Conservation (phyloP, 139 green algal species). For the Limnomonas spitsbergensis region DNA sequence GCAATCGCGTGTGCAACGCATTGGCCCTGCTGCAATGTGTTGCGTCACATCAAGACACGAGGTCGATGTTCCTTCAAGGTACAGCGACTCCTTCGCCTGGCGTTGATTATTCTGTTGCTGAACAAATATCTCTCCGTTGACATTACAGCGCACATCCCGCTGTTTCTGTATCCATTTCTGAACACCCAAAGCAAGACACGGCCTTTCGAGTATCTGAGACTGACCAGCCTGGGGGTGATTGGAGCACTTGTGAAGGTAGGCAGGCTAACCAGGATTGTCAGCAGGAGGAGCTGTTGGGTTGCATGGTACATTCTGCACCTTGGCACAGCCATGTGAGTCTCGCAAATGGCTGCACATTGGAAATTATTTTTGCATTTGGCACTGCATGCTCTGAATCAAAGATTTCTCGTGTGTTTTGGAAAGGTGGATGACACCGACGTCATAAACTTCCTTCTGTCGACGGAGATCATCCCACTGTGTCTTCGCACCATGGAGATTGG, state of each 20-base stretch:
- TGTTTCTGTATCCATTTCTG: constrained; percentile 98
- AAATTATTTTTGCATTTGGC: background rate
- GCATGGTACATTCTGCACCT: too few species aligned
- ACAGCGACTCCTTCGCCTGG: constrained; percentile 2
- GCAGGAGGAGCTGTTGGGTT: background rate
- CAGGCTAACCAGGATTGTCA: too few species aligned
- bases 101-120: background rate
- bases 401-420: too few species aligned
- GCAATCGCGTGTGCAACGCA: constrained; percentile 97
- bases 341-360: background rate
- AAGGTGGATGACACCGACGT: constrained; percentile 97
- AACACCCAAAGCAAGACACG: constrained; percentile 96
- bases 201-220: constrained; percentile 97
- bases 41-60: constrained; percentile 91
- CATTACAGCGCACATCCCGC: constrained; percentile 90
- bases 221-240: constrained; percentile 96
- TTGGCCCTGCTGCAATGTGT: constrained; percentile 97
- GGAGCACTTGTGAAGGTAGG: constrained; percentile 94
- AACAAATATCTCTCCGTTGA: too few species aligned
- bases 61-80: constrained; percentile 90
- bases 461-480: constrained; percentile 98
- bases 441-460: constrained; percentile 99
- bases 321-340: background rate
- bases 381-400: too few species aligned
- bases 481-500: constrained; percentile 99